phyloP scores from a whole-genome alignment of 108 stramenopile genomes.

The Skeletonema marinoi region DNA sequence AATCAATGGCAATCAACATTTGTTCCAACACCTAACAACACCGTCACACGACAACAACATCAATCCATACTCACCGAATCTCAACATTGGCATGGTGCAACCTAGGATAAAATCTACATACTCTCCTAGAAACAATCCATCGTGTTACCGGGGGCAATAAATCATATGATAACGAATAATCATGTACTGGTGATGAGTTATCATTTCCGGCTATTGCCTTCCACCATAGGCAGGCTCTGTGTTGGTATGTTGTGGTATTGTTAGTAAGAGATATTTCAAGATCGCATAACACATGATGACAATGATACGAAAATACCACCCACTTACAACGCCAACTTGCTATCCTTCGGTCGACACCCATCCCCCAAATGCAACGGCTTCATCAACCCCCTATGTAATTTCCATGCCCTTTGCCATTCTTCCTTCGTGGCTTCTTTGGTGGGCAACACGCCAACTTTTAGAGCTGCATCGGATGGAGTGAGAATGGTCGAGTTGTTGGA shows the following conservation, averaged over 20 bases:
- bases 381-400: conserved; percentile 43
- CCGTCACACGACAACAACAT: background rate
- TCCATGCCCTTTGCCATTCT: conserved; percentile 68
- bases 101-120: conserved; percentile 59
- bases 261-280: no score
- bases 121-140: conserved; percentile 35
- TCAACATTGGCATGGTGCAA: conserved; percentile 80
- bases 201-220: conserved; percentile 73
- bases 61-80: conserved; percentile 29
- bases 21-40: no score
- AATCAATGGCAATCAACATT: background rate
- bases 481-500: conserved; percentile 44
- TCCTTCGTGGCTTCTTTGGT: conserved; percentile 37
- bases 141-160: conserved; percentile 62
- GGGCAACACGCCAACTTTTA: conserved; percentile 42
- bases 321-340: conserved; percentile 48
- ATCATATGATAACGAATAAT: conserved; percentile 65
- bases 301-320: no score
- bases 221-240: conserved; percentile 69
- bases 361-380: conserved; percentile 57
- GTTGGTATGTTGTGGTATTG: background rate
- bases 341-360: conserved; percentile 53
- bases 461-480: conserved; percentile 34
- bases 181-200: conserved; percentile 54
- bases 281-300: no score